Evolutionary conservation across 768 basidiomycete genomes (phyloP), one percentile per base, ranked within the genome.

Genomic region (Trametes gibbosa): DNA sequence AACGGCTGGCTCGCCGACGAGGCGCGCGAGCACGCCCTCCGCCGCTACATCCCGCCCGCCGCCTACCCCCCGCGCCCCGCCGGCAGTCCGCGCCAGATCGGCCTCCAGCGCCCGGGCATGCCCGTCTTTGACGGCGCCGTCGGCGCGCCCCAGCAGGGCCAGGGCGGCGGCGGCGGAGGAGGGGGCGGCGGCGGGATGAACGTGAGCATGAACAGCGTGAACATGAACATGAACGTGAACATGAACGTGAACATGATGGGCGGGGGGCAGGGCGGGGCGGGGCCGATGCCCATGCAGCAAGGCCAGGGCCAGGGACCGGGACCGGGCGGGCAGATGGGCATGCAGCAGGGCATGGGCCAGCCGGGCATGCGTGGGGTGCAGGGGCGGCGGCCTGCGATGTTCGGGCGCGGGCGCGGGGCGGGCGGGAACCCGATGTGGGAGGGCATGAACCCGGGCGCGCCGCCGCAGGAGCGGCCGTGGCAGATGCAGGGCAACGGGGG

Each of bases 381-480:
- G 55, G 76, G 73, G 14, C 77, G 85, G 61, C 76, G 86, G 64
- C 74, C 84, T 12, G 81, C 79, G 48, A 86, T 86, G 73, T 86
- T 86, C 68, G 82, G 81, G 50, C 73, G 76, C 63, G 75, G 55
- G 70, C 74, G 53, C 70, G 76, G 53, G 13, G 53, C 48, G 52
- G 66, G 55, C 49, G 70, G 57, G 65, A 76, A 65, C 59, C 72
- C 56, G 73, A 68, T 54, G 53, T 69, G 59, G 75, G 69, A 68
- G 27, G 61, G 58, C 25, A 40, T 47, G 56, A 59, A 48, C 34
- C 68, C 72, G 49, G 73, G 79, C 41, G 76, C 75, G 14, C 59
- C 76, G 24, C 69, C 65, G 46, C 62, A 75, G 41, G 82, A 82
- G 34, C 73, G 80, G 54, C 67, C 76, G 57, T 83, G 82, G 81